These are phyloP conservation scores for Acidomyces sp. DNA, from an alignment of 495 filamentous ascomycete genomes.

Conservation along the genomic window DNA sequence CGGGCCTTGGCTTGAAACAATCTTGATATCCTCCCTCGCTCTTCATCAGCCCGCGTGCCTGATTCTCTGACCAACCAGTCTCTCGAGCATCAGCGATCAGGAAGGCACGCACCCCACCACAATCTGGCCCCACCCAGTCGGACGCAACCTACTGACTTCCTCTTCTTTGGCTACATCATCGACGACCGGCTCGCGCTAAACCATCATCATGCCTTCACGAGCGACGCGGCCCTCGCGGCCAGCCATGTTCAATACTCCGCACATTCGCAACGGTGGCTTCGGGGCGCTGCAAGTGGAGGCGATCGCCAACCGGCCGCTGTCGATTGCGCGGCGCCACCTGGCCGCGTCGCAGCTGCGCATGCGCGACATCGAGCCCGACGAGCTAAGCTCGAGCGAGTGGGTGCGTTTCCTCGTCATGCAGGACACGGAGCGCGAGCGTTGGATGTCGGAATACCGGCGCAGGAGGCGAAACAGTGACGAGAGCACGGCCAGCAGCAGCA, in stretches of 20 bases:
- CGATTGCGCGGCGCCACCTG: slow-evolving; percentile 18
- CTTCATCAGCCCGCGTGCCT: too few relatives aligned
- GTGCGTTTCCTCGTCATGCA: slow-evolving; percentile 21
- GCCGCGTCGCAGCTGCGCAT: slow-evolving; percentile 17
- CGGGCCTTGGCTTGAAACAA: too few relatives aligned
- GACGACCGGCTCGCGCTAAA: too few relatives aligned
- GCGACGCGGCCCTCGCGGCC: slow-evolving; percentile 2
- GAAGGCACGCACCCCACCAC: too few relatives aligned
- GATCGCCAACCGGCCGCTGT: slow-evolving; percentile 15
- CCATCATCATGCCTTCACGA: not conserved
- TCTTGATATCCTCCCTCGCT: too few relatives aligned
- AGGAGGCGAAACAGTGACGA: slow-evolving; percentile 12
- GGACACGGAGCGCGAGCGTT: slow-evolving; percentile 15
- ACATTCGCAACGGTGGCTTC: slow-evolving; percentile 19
- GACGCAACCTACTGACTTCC: too few relatives aligned
- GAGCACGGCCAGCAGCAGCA: too few relatives aligned
- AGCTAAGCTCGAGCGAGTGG: slow-evolving; percentile 18
- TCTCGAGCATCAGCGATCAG: too few relatives aligned
- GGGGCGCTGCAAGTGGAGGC: slow-evolving; percentile 19
- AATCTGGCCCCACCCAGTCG: too few relatives aligned
- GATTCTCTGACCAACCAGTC: too few relatives aligned
- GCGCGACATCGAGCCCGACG: slow-evolving; percentile 20
- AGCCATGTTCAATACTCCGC: slow-evolving; percentile 20
- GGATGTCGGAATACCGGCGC: slow-evolving; percentile 15
- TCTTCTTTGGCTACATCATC: too few relatives aligned